Evolutionary conservation across 176 grass and related monocot genomes (phyloP).

Genomic region (Tillandsia fasciculata): DNA sequence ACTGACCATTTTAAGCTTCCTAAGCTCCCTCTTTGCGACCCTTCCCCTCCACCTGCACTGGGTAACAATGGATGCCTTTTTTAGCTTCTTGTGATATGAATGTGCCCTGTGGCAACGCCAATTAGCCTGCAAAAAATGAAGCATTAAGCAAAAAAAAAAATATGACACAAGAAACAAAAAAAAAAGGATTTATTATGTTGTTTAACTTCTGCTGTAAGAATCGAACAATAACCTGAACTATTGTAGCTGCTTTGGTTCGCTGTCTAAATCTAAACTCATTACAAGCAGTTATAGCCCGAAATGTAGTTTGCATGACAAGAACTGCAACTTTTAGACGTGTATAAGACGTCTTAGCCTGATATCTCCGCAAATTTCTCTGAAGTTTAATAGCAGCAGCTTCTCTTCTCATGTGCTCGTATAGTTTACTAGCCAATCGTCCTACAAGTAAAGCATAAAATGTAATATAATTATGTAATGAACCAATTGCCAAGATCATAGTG

Average conservation of each 20-base stretch:
- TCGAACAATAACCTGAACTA: slow-evolving; percentile 56
- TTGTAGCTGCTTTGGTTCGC: slow-evolving; percentile 58
- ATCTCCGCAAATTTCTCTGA: slow-evolving; percentile 67
- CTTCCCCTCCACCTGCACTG: slow-evolving; percentile 96
- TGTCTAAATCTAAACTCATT: slow-evolving; percentile 75
- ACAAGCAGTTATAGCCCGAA: slow-evolving; percentile 80
- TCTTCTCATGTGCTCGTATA: slow-evolving; percentile 64
- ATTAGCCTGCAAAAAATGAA: slow-evolving; percentile 36
- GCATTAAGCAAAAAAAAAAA: slow-evolving; percentile 14
- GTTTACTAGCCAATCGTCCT: slow-evolving; percentile 91
- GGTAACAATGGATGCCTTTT: slow-evolving; percentile 62
- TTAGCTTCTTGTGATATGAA: slow-evolving; percentile 74
- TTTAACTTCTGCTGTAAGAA: not conserved
- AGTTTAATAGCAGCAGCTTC: slow-evolving; percentile 74
- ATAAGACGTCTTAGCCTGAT: slow-evolving; percentile 80
- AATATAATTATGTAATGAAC: slow-evolving; percentile 19
- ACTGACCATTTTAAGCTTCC: slow-evolving; percentile 93
- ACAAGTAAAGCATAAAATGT: slow-evolving; percentile 23
- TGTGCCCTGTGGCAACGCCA: slow-evolving; percentile 70
- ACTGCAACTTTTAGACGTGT: slow-evolving; percentile 46
- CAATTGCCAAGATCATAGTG: not conserved
- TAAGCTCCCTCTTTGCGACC: slow-evolving; percentile 85
- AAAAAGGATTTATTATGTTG: too few relatives aligned
- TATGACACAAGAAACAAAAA: slow-evolving; percentile 22
- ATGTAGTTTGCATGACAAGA: slow-evolving; percentile 70